Evolutionary conservation across 768 basidiomycete genomes (phyloP), one percentile per base, ranked within the genome.

Genomic region (Suillus americanus): DNA sequence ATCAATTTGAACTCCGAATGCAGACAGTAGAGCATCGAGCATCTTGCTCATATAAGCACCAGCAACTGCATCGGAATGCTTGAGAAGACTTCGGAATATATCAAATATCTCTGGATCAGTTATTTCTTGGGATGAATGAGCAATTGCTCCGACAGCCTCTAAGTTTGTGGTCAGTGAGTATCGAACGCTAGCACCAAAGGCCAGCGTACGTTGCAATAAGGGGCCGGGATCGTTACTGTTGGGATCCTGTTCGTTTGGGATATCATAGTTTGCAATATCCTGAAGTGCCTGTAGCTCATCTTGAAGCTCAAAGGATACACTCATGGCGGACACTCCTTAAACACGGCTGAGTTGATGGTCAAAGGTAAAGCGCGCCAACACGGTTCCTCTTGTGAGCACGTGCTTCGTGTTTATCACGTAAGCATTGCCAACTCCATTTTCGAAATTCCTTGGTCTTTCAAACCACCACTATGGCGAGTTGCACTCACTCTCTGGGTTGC

Each of bases 81-180:
- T 97, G 70, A 99, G 81, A 13, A 97, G 80, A 66, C 87, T 89
- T 56, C 93, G 83, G 71, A 92, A 91, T 16, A 90, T 85, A 68
- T 96, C 95, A 65, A 97, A 94, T 33, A 90, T 84, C 18, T 87
- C 81, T 3, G 79, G 78, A 33, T 92, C 85, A 0, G 81, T 74
- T 61, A 98, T 89, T 8, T 85, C 78, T n/a, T 92, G 89, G 18
- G 91, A 88, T 9, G 86, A 86, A 57, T 88, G 83, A 3, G 93
- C 90, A 55, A 95, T 86, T n/a, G 86, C 81, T 67, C 89, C 89
- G 61, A 99, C 91, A 38, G 91, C 94, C 66, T 82, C 92, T 91
- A 67, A 70, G 64, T 16, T 59, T 8, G 41, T 46, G 33, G 50
- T 74, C 41, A 69, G 61, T 33, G 20, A 55, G 59, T 43, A 59